Base-by-base conservation (phyloP, 345 rosid genomes). In the Eutrema japonicum region DNA sequence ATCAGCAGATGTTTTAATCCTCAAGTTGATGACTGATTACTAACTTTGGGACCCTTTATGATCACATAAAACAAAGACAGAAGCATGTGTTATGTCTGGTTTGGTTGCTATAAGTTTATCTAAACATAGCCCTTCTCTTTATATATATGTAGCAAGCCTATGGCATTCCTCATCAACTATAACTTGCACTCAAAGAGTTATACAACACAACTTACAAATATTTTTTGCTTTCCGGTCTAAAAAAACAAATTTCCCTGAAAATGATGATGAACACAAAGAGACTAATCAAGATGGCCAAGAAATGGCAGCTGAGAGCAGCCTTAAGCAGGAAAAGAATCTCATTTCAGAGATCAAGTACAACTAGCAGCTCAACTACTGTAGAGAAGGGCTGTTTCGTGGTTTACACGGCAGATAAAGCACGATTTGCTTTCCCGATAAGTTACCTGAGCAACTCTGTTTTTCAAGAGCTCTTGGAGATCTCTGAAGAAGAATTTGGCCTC, bases 401-500 rank as follows among this genome's bases (percentile, higher is more conserved):
- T 13, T 83, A 81, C 80, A 83, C 82, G 6, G 10, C 74, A 0
- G 75, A 18, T 47, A 29, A 38, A 29, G 7, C 1, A 2, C 61
- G 79, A 3, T 70, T 76, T 63, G 32, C 75, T 37, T 69, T 76
- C 12, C 70, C 79, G 0, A 53, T 76, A 53, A 35, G 47, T 42
- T 76, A 78, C 54, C 66, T 82, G 2, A 65, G 45, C 50, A 65
- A 69, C 41, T 16, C 50, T 3, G 13, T 80, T 18, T 35, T 82
- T 36, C 65, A 66, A 66, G 78, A 82, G 22, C 78, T 84, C 59
- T 70, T 82, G 41, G 73, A 37, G 26, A 77, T 82, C 40, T 70
- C 82, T 4, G 85, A 76, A 68, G 82, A 82, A 69, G 85, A 82
- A 38, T 77, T 77, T 10, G 78, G 83, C 2, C 59, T 82, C 0